These are phyloP conservation scores for Aureoboletus auriporus DNA, from an alignment of 768 basidiomycete genomes.

Conservation along the genomic window DNA sequence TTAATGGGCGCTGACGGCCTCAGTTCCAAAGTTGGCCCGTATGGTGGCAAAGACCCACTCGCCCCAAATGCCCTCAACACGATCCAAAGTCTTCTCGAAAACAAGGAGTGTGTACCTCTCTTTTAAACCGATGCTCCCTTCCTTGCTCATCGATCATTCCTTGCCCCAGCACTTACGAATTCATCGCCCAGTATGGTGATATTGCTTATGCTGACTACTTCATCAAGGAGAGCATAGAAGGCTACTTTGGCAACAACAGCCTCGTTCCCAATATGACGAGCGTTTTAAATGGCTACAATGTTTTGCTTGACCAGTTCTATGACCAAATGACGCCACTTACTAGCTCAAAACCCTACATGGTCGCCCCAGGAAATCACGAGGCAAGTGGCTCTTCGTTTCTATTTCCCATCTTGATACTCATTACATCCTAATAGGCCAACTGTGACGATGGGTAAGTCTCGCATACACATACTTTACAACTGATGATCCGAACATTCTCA, in stretches of 20 bases:
- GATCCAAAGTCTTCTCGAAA: conserved; percentile 27
- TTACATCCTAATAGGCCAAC: conserved; percentile 15
- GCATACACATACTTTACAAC: neutral
- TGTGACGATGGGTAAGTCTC: conserved; percentile 26
- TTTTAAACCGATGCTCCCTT: neutral
- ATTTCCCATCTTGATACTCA: too few relatives aligned
- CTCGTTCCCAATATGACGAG: conserved; percentile 24
- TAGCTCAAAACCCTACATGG: conserved; percentile 24
- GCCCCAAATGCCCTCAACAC: conserved; percentile 25
- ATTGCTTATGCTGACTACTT: conserved; percentile 28
- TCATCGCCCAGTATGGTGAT: conserved; percentile 24
- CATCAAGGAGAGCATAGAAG: conserved; percentile 28
- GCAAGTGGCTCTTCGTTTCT: conserved; percentile 4
- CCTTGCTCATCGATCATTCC: too few relatives aligned
- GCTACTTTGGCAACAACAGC: conserved; percentile 26
- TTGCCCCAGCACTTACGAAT: conserved; percentile 18
- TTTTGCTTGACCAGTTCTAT: conserved; percentile 23
- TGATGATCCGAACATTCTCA: neutral
- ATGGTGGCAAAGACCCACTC: conserved; percentile 19
- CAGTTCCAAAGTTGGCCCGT: conserved; percentile 26
- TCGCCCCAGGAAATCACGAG: conserved; percentile 25
- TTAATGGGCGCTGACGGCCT: conserved; percentile 27
- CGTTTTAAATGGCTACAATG: conserved; percentile 21
- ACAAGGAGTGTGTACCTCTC: conserved; percentile 20
- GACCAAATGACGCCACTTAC: conserved; percentile 26